Conservation (phyloP, 352 stramenopile species). For the Phytophthora gonapodyides region DNA sequence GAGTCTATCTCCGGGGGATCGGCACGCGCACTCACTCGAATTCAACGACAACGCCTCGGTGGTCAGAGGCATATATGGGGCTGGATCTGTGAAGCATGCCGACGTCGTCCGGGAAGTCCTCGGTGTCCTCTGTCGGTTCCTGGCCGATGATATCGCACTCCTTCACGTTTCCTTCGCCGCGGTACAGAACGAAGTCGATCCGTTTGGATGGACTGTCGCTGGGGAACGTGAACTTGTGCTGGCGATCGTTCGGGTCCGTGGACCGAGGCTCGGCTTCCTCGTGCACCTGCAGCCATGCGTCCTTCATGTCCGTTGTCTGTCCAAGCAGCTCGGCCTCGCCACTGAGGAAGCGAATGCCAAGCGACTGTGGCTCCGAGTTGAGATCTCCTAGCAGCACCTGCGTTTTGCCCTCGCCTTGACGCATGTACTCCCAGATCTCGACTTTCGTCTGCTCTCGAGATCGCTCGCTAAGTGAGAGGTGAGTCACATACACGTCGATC, state of each 20-base stretch:
- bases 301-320: slow-evolving; percentile 67
- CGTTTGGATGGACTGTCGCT: slow-evolving; percentile 84
- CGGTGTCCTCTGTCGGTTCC: slow-evolving; percentile 69
- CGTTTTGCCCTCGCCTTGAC: slow-evolving; percentile 55
- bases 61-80: slow-evolving; percentile 86
- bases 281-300: slow-evolving; percentile 76
- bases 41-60: slow-evolving; percentile 80
- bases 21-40: slow-evolving; percentile 38
- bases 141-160: slow-evolving; percentile 81
- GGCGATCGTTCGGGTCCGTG: slow-evolving; percentile 41
- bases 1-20: not conserved
- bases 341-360: slow-evolving; percentile 79
- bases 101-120: slow-evolving; percentile 54
- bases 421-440: slow-evolving; percentile 86
- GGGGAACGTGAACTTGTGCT: slow-evolving; percentile 82
- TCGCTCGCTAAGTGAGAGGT: slow-evolving; percentile 81
- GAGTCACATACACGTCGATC: slow-evolving; percentile 88
- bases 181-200: slow-evolving; percentile 87
- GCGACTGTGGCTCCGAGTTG: slow-evolving; percentile 86
- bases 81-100: slow-evolving; percentile 80
- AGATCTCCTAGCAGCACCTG: slow-evolving; percentile 86
- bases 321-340: slow-evolving; percentile 58
- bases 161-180: slow-evolving; percentile 63
- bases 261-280: slow-evolving; percentile 67
- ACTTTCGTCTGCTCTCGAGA: slow-evolving; percentile 77